These are phyloP conservation scores for Pichia sp. DNA, from an alignment of 1,139 yeast genomes.

Conservation along the genomic window DNA sequence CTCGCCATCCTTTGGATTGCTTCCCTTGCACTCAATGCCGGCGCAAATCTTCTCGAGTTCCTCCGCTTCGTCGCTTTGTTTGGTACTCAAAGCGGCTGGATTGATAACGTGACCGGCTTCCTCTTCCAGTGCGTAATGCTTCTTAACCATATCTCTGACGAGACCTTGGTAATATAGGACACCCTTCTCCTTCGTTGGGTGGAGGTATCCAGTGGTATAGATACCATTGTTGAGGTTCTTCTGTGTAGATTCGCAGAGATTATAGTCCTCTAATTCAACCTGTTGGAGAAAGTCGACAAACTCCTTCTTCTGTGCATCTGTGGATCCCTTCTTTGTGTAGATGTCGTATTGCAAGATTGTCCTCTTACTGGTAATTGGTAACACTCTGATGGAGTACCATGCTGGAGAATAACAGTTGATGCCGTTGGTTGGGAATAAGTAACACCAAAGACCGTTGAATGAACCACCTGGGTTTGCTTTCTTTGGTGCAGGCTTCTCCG, in stretches of 20 bases:
- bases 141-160: slow-evolving; percentile 53
- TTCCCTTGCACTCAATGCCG: slow-evolving; percentile 40
- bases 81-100: slow-evolving; percentile 41
- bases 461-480: slow-evolving; percentile 48
- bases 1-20: slow-evolving; percentile 26
- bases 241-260: slow-evolving; percentile 51
- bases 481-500: slow-evolving; percentile 16
- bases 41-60: slow-evolving; percentile 46
- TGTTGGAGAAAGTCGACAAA: slow-evolving; percentile 56
- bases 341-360: slow-evolving; percentile 55
- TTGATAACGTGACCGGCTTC: slow-evolving; percentile 39
- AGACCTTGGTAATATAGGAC: slow-evolving; percentile 50
- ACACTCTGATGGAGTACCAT: slow-evolving; percentile 55
- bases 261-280: slow-evolving; percentile 54
- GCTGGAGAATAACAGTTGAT: slow-evolving; percentile 61
- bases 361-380: slow-evolving; percentile 45
- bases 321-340: slow-evolving; percentile 52
- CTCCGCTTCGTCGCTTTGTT: slow-evolving; percentile 35
- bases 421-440: slow-evolving; percentile 52
- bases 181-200: slow-evolving; percentile 52
- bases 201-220: slow-evolving; percentile 49
- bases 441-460: slow-evolving; percentile 56
- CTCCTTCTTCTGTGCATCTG: slow-evolving; percentile 44
- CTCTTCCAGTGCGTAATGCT: slow-evolving; percentile 41
- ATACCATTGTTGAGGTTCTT: slow-evolving; percentile 54